Evolutionary conservation across 1,139 yeast species (phyloP), one percentile per base, ranked within the genome.

Genomic region (Hyphopichia pseudoburtonii): DNA sequence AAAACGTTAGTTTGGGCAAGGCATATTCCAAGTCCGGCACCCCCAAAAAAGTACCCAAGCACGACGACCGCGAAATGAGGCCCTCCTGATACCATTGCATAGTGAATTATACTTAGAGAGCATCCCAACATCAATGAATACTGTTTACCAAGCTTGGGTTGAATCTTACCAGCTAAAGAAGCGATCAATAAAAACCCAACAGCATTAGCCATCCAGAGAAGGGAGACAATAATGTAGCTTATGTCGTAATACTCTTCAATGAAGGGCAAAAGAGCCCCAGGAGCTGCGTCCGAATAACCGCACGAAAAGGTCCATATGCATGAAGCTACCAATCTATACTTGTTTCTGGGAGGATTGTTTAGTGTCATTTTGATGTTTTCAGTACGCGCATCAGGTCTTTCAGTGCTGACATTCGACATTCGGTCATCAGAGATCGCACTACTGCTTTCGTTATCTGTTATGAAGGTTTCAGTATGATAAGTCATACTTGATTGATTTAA

Each of bases 1-100:
- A 74, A 76, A 16, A 76, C 65, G 45, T 78, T 78, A 47, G 69
- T 66, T 36, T 74, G 75, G 10, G 80, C 67, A 17, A 75, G 57
- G 3, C 68, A 62, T 11, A 67, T 52, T 1, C 80, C 83, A 22
- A 62, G 50, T 2, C 82, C 84, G 15, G 74, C 47, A 0, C 83
- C 83, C 3, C 76, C 76, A 43, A 76, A 56, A 46, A 69, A 73
- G 45, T 68, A 76, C 1, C 67, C 81, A 28, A 68, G 49, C 15
- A 73, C 73, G 11, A 69, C 64, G 6, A 72, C 29, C 50, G 74
- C 40, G 47, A 51, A 57, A 3, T 51, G 50, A 10, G 47, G 48
- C 2, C 65, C 69, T 12, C 62, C 55, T 27, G 60, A 42, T n/a
- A 64, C 60, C 4, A 70, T 44, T 1, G 62, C 52, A 45, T 53